phyloP scores from a whole-genome alignment of 352 stramenopile genomes.

The Hyaloperonospora arabidopsidis region DNA sequence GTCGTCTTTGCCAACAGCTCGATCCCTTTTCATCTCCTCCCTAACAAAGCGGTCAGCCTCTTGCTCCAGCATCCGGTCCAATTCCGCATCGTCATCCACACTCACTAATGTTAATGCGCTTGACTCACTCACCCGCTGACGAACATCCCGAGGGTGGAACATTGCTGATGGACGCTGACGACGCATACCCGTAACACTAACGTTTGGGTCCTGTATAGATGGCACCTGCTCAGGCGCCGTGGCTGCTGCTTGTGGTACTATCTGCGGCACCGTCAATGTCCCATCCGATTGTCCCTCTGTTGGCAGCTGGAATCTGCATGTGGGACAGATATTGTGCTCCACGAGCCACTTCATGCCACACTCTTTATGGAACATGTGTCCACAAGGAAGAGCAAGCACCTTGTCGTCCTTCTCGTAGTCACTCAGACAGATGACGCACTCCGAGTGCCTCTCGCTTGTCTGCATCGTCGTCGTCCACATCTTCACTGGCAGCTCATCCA shows the following conservation, averaged over 20 bases:
- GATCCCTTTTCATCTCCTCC: slow-evolving; percentile 28
- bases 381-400: slow-evolving; percentile 61
- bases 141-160: slow-evolving; percentile 35
- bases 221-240: slow-evolving; percentile 17
- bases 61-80: slow-evolving; percentile 55
- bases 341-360: slow-evolving; percentile 69
- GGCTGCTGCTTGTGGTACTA: slow-evolving; percentile 6
- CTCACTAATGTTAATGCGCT: background rate
- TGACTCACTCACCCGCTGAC: slow-evolving; percentile 40
- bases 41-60: slow-evolving; percentile 51
- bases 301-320: slow-evolving; percentile 58
- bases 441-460: too few species aligned
- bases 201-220: slow-evolving; percentile 17
- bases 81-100: slow-evolving; percentile 26
- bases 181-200: slow-evolving; percentile 32
- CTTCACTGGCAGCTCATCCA: too few species aligned
- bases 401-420: too few species aligned
- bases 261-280: background rate
- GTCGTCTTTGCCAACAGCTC: slow-evolving; percentile 11
- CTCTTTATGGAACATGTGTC: slow-evolving; percentile 72
- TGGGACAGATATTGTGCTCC: slow-evolving; percentile 75
- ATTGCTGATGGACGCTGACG: slow-evolving; percentile 27
- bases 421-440: too few species aligned
- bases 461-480: too few species aligned
- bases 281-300: slow-evolving; percentile 20